These are phyloP conservation scores for Penicillium soppii DNA, from an alignment of 495 filamentous ascomycete genomes.

Conservation along the genomic window DNA sequence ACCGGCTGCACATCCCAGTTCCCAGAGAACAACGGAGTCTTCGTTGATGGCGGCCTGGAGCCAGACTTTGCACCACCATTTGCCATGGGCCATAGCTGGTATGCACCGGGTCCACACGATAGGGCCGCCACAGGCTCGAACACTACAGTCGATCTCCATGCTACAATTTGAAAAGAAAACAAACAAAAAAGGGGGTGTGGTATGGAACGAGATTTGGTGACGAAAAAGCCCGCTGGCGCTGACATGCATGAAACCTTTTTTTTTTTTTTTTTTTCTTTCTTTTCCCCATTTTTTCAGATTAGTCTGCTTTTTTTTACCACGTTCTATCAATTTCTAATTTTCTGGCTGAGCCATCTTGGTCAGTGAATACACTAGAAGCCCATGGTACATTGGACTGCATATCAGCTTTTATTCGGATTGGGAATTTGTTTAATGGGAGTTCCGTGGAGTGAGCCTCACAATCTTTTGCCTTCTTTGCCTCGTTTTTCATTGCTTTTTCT, in stretches of 20 bases:
- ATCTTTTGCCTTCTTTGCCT: constrained; percentile 2
- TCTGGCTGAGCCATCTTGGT: background rate
- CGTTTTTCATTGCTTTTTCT: background rate
- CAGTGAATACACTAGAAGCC: constrained; percentile 14
- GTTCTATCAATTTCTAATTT: constrained; percentile 1
- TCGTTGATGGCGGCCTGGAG: constrained; percentile 20
- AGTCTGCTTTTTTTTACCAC: constrained; percentile 2
- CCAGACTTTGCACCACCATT: constrained; percentile 18
- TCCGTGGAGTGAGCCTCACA: constrained; percentile 1
- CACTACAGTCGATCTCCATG: constrained; percentile 20
- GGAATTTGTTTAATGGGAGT: constrained; percentile 6
- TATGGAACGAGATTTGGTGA: background rate
- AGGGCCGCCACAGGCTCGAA: constrained; percentile 17
- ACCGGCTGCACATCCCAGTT: constrained; percentile 31
- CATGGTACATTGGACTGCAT: constrained; percentile 10
- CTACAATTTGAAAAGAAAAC: constrained; percentile 3
- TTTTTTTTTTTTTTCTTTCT: constrained; percentile 1
- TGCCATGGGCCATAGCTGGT: constrained; percentile 22
- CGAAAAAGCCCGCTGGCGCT: constrained; percentile 1
- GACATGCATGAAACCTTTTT: constrained; percentile 13
- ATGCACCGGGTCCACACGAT: constrained; percentile 5
- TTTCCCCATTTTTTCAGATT: constrained; percentile 3
- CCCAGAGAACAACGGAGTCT: constrained; percentile 19
- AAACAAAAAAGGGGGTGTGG: constrained; percentile 2
- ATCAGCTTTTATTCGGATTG: constrained; percentile 2